Conservation (phyloP, 2,329 filamentous ascomycete genomes). For the Scedosporium aurantiacum region DNA sequence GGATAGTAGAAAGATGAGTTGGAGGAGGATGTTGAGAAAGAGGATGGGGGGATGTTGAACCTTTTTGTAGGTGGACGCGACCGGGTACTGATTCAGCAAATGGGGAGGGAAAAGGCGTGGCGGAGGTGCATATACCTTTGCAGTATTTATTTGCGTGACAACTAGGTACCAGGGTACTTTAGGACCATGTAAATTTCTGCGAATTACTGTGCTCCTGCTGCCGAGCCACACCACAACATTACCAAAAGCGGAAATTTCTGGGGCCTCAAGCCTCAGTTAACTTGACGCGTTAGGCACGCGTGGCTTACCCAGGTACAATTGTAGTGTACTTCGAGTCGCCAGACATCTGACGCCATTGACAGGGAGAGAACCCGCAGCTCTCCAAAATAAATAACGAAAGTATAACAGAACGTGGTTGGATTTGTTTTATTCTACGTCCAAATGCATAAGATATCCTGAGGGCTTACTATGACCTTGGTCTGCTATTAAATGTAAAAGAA, state of each 20-base stretch:
- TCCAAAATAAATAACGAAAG: no score
- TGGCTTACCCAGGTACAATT: no score
- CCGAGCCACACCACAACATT: constrained; percentile 5
- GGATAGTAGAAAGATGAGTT: constrained; percentile 8
- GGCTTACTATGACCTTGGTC: no score
- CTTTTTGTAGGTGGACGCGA: constrained; percentile 52
- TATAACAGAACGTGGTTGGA: no score
- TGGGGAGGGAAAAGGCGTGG: not conserved
- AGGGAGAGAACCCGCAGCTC: no score
- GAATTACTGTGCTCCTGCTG: not conserved
- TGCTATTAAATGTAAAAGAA: no score
- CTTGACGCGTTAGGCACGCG: not conserved
- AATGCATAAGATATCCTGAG: no score
- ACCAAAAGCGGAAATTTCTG: constrained; percentile 5
- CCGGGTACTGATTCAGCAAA: constrained; percentile 41
- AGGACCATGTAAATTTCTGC: not conserved
- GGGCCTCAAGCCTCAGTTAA: not conserved
- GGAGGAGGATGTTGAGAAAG: constrained; percentile 29
- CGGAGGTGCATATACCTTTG: not conserved
- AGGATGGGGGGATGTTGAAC: constrained; percentile 39
- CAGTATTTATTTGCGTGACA: not conserved
- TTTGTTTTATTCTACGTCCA: no score
- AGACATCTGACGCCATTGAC: no score
- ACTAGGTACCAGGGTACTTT: not conserved
- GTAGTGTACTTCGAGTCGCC: no score